phyloP scores from a whole-genome alignment of 257 asterid species.

The Fraxinus quadrangulata region DNA sequence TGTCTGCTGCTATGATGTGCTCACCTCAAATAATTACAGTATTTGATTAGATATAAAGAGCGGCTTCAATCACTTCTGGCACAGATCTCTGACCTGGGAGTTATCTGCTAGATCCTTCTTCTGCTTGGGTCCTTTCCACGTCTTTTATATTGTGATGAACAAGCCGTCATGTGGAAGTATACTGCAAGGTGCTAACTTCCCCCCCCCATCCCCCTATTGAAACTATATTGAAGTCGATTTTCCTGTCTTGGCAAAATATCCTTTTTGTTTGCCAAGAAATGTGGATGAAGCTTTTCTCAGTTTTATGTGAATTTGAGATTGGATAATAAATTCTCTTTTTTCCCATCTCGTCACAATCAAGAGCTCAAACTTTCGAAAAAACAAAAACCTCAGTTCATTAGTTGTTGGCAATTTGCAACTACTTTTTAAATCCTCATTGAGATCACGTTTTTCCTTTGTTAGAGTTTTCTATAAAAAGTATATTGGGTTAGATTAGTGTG shows the following conservation, averaged over 20 bases:
- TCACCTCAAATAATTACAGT: too few relatives aligned
- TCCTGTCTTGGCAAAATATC: not conserved
- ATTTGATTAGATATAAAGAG: constrained; percentile 53
- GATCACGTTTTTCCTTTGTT: not conserved
- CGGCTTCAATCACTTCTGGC: constrained; percentile 65
- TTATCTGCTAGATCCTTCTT: not conserved
- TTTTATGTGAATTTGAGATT: not conserved
- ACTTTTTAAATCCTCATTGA: not conserved
- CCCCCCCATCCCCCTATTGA: not conserved
- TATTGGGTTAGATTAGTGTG: not conserved
- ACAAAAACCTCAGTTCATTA: not conserved
- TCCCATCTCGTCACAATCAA: not conserved
- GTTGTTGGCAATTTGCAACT: not conserved
- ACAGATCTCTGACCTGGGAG: constrained; percentile 40
- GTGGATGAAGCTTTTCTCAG: not conserved
- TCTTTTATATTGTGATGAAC: not conserved
- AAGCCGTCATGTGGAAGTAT: not conserved
- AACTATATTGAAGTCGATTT: not conserved
- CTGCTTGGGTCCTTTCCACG: not conserved
- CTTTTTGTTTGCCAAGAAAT: not conserved
- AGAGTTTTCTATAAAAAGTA: not conserved
- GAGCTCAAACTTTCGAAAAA: not conserved
- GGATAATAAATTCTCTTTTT: not conserved
- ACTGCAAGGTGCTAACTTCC: not conserved
- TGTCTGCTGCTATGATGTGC: constrained; percentile 11